Base-by-base conservation (phyloP, 83 land plant species). In the Isoetes engelmannii region DNA sequence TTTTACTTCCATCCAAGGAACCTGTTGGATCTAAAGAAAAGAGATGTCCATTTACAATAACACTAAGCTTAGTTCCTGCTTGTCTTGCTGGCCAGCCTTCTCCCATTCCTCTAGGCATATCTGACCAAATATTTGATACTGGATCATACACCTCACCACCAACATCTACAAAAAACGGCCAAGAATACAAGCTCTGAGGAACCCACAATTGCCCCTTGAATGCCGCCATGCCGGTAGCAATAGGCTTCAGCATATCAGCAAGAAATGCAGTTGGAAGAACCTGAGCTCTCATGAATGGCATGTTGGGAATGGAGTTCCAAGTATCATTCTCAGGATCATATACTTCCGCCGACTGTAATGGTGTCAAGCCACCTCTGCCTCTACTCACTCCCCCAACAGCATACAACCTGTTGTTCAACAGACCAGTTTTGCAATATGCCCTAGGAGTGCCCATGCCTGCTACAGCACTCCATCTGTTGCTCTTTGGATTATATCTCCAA, bases 31-130 rank as follows among this genome's bases (percentile, higher is more conserved):
- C 99, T 69, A 91, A 77, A 17, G 97, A 92, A 72, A 86, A 95
- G 58, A 95, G 75, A 21, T 82, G 78, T 15, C 81, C 97, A 77
- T 87, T 80, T 12, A 94, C 89, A 4, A 90, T 87, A 20, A 85
- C 93, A 69, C 93, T 90, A 43, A 94, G 64, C 62, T 94, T 94
- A 3, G 92, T 88, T 4, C 92, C 99, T 41, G 99, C 99, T 48
- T 94, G 99, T 41, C 83, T 77, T 7, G 97, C 97, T 48, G 99
- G 99, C 99, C 99, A 95, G 59, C 96, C 93, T 61, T 90, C 99
- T 7, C 99, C 99, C 99, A 94, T 94, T 8, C 99, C 99, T 17
- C 12, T 61, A 41, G 99, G 93, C 99, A 94, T 94, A 70, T 94
- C 99, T 5, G 47, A 62, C 99, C 99, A 94, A 45, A 75, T 42